Percentiles rank a stretch among this genome's conserved stretches.
These are phyloP conservation scores for Fusarium redolens DNA, from an alignment of 2,329 filamentous ascomycete genomes.

Conservation along the genomic window DNA sequence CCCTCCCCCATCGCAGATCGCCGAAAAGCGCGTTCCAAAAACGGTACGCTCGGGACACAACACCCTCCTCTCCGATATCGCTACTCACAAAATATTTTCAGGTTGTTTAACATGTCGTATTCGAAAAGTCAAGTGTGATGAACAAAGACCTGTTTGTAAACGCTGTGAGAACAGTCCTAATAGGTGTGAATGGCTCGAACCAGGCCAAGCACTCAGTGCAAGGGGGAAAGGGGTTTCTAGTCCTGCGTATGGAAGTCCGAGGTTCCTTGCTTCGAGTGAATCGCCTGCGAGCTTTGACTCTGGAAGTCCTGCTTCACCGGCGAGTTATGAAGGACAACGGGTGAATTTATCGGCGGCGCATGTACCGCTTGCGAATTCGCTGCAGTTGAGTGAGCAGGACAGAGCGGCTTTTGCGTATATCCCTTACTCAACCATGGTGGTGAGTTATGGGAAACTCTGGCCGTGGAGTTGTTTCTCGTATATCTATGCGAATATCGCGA, in stretches of 20 bases:
- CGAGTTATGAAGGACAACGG: background rate
- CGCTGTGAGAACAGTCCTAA: conserved; percentile 32
- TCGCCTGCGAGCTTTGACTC: background rate
- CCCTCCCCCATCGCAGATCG: conserved; percentile 14
- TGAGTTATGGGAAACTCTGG: conserved; percentile 38
- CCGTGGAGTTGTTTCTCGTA: conserved; percentile 41
- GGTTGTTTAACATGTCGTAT: conserved; percentile 40
- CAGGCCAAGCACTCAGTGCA: conserved; percentile 13
- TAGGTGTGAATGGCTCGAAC: conserved; percentile 39
- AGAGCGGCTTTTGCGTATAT: conserved; percentile 29
- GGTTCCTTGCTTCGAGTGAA: background rate
- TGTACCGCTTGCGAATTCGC: conserved; percentile 27
- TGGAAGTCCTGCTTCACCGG: background rate
- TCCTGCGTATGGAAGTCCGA: background rate
- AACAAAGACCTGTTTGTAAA: conserved; percentile 30
- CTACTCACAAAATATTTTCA: background rate
- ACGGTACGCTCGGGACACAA: conserved; percentile 16
- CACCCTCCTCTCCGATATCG: background rate
- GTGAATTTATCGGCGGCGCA: conserved; percentile 16
- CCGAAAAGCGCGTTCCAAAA: conserved; percentile 37
- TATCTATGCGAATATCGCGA: conserved; percentile 32
- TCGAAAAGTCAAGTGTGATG: conserved; percentile 41
- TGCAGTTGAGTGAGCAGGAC: conserved; percentile 23
- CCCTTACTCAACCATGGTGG: conserved; percentile 30
- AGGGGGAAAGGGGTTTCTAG: background rate